Evolutionary conservation across 2,329 filamentous ascomycete species (phyloP).

Genomic region (Exophiala lecanii-corni): DNA sequence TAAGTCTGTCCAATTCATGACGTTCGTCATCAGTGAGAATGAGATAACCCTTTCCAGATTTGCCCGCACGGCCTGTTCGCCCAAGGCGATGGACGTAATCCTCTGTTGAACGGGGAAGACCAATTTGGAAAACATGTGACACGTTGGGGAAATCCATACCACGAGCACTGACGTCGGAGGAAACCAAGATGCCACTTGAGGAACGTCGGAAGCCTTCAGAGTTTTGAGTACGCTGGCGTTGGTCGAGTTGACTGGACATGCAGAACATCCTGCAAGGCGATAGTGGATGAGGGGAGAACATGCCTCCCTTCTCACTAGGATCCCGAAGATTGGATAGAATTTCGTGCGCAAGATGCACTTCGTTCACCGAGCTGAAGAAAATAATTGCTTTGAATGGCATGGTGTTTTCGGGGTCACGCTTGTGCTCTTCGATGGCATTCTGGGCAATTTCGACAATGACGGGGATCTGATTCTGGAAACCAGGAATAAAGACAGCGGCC

Average conservation of each 20-base stretch:
- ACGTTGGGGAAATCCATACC: conserved; percentile 51
- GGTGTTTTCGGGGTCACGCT: conserved; percentile 33
- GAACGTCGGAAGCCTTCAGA: conserved; percentile 66
- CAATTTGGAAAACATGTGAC: conserved; percentile 46
- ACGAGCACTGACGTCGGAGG: conserved; percentile 44
- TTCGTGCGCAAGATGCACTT: conserved; percentile 60
- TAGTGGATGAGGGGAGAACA: conserved; percentile 69
- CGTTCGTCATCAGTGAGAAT: conserved; percentile 51
- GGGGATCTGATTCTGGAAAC: conserved; percentile 73
- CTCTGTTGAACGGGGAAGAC: conserved; percentile 47
- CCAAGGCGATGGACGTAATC: conserved; percentile 43
- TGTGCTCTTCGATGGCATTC: conserved; percentile 44
- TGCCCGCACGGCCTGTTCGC: conserved; percentile 43
- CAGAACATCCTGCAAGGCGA: conserved; percentile 51
- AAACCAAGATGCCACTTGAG: conserved; percentile 47
- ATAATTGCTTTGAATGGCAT: conserved; percentile 91
- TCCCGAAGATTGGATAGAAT: conserved; percentile 53
- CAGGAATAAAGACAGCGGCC: conserved; percentile 60
- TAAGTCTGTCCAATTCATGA: conserved; percentile 43
- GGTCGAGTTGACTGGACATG: conserved; percentile 76
- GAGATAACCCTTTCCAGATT: conserved; percentile 59
- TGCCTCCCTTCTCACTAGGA: conserved; percentile 31
- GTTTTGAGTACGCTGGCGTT: conserved; percentile 62
- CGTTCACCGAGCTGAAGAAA: conserved; percentile 79
- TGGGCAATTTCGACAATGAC: conserved; percentile 70